A percentile compares a stretch with the other conserved stretches of the same genome.
These are phyloP conservation scores for Rosa rugosa DNA, from an alignment of 306 rosid genomes.

Conservation along the genomic window DNA sequence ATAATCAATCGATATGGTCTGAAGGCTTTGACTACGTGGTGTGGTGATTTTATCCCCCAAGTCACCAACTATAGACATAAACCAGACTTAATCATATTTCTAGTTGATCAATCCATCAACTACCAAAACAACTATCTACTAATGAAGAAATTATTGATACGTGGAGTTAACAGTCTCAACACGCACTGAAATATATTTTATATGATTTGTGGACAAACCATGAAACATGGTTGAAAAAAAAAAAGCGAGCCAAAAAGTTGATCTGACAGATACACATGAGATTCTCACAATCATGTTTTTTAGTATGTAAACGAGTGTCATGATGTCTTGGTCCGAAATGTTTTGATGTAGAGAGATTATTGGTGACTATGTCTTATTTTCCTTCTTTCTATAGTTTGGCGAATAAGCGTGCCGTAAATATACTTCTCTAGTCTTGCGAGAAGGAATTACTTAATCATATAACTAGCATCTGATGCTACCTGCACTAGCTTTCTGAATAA, in stretches of 20 bases:
- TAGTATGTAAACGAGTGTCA: not conserved
- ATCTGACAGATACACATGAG: not conserved
- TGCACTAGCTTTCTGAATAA: slow-evolving; percentile 8
- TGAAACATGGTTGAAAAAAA: not conserved
- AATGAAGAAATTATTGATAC: not conserved
- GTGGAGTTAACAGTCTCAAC: not conserved
- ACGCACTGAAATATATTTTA: not conserved
- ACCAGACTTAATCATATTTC: not conserved
- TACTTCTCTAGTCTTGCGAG: not conserved
- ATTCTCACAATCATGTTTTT: not conserved
- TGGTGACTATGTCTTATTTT: not conserved
- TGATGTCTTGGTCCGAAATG: not conserved
- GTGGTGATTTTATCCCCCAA: too few relatives aligned
- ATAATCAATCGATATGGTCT: not conserved
- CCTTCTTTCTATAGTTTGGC: not conserved
- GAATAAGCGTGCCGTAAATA: not conserved
- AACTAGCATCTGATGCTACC: slow-evolving; percentile 17
- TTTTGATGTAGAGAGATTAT: not conserved
- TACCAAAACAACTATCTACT: not conserved
- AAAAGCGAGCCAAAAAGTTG: not conserved
- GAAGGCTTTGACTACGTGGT: not conserved
- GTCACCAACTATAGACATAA: too few relatives aligned
- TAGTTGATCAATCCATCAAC: not conserved
- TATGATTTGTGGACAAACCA: not conserved
- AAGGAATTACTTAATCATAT: not conserved